Conservation (phyloP, 2,329 filamentous ascomycete species). For the Berkeleyomyces rouxiae region DNA sequence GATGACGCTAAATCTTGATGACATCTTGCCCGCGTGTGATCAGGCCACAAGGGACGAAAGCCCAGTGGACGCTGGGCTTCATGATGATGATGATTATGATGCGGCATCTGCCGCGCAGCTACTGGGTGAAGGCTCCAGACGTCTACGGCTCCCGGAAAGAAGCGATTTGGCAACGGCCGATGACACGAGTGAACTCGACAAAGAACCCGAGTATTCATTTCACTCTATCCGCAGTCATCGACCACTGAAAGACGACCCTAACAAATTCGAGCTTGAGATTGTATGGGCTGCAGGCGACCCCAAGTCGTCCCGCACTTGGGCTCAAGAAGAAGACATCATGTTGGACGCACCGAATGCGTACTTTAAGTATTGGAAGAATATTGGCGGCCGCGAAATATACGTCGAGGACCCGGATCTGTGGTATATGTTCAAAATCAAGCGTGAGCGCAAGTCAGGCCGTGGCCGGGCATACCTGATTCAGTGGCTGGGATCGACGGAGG, state of each 20-base stretch:
- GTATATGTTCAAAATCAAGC: slow-evolving; percentile 12
- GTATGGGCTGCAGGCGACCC: background rate
- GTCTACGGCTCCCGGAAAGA: background rate
- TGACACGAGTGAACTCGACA: background rate
- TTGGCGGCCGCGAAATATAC: slow-evolving; percentile 8
- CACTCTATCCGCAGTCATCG: slow-evolving; percentile 2
- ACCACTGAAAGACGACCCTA: background rate
- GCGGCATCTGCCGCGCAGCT: background rate
- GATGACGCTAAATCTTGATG: too few species aligned
- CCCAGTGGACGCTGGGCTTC: too few species aligned
- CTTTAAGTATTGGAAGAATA: slow-evolving; percentile 9
- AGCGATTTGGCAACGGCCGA: background rate
- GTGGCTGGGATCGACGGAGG: slow-evolving; percentile 12
- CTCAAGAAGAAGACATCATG: slow-evolving; percentile 9
- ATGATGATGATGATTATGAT: background rate
- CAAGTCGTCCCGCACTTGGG: background rate
- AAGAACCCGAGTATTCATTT: background rate
- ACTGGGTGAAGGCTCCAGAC: background rate
- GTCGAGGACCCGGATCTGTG: slow-evolving; percentile 11
- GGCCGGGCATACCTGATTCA: slow-evolving; percentile 3
- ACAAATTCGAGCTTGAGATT: slow-evolving; percentile 9
- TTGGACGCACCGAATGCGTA: slow-evolving; percentile 6
- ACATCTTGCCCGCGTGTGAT: too few species aligned
- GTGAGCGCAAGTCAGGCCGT: slow-evolving; percentile 2
- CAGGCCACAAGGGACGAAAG: too few species aligned